Base-by-base conservation (phyloP, 1,284 basidiomycete species). In the Boletellus deceptivus region DNA sequence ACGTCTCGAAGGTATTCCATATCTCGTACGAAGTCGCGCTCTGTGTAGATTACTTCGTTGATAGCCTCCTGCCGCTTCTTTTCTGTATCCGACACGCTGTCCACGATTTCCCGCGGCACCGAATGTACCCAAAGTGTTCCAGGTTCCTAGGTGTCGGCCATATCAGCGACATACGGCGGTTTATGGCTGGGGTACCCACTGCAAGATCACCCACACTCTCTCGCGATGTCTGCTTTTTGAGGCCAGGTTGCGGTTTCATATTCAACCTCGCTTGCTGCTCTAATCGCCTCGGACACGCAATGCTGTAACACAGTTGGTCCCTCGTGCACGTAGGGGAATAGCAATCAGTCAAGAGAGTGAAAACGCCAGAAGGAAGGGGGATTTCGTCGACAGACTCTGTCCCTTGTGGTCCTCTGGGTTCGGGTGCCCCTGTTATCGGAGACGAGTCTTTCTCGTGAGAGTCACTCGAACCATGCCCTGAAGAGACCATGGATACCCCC, bases 41-140 rank as follows among this genome's bases (percentile, higher is more conserved):
- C 97, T 16, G 97, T 99, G 69, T 98, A 98, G 49, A 98, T 96
- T 57, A 98, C 92, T 74, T 99, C 97, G 68, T 99, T 99, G 75
- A 99, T 98, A 29, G 94, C 93, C 70, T 99, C 97, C 67, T 99
- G 97, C 2, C 97, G 83, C 70, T 86, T 96, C 79, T 97, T 95
- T 75, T 99, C 97, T 33, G 75, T 79, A 55, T 98, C 95, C 3
- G 89, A 88, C 35, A 98, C 91, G 62, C 87, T 91, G 62, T 96
- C 93, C 38, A 91, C 86, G 37, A 99, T 86, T 64, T 98, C 96
- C 67, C 91, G 85, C 7, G 96, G 91, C 1, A 99, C 97, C 0
- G 93, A 91, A 67, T 98, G 93, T 47, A 98, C 89, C 97, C 97
- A 99, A 3, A 99, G 74, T n/a, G 90, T 89, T 3, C 93, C 93